These are phyloP conservation scores for Puccinia triticina DNA, from an alignment of 1,284 basidiomycete genomes.

Conservation along the genomic window DNA sequence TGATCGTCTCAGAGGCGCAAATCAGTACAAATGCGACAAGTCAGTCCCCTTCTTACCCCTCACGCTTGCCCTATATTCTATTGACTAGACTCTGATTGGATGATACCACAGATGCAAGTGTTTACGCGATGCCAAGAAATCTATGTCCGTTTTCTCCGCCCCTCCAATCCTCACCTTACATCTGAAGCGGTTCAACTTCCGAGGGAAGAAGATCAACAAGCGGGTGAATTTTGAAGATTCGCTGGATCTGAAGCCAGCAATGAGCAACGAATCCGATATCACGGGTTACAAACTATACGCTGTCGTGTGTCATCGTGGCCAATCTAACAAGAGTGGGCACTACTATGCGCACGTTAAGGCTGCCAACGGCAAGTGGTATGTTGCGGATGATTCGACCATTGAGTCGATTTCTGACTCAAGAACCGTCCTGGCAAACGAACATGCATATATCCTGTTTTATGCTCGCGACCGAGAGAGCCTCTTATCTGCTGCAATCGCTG, in stretches of 20 bases:
- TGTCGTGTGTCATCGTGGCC: slow-evolving; percentile 88
- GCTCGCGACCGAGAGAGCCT: slow-evolving; percentile 74
- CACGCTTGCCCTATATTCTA: background rate
- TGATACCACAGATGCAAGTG: slow-evolving; percentile 74
- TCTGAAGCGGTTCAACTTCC: slow-evolving; percentile 88
- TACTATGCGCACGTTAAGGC: slow-evolving; percentile 86
- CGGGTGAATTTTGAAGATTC: slow-evolving; percentile 76
- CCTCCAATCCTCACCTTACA: slow-evolving; percentile 94
- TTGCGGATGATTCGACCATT: slow-evolving; percentile 91
- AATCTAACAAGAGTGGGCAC: slow-evolving; percentile 91
- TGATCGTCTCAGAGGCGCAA: slow-evolving; percentile 81
- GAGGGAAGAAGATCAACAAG: slow-evolving; percentile 82
- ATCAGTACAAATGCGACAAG: slow-evolving; percentile 99
- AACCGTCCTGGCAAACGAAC: slow-evolving; percentile 70
- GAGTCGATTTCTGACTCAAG: slow-evolving; percentile 59
- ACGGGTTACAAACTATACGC: slow-evolving; percentile 86
- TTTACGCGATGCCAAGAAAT: slow-evolving; percentile 81
- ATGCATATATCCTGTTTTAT: slow-evolving; percentile 93
- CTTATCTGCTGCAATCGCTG: slow-evolving; percentile 67
- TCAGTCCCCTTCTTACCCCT: slow-evolving; percentile 63
- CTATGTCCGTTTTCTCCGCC: slow-evolving; percentile 82
- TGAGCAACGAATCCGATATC: slow-evolving; percentile 73
- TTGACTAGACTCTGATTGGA: slow-evolving; percentile 26
- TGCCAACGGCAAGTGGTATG: slow-evolving; percentile 75
- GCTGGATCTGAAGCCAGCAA: slow-evolving; percentile 76